These are phyloP conservation scores for Botrytis elliptica DNA, from an alignment of 2,329 filamentous ascomycete genomes.

Conservation along the genomic window DNA sequence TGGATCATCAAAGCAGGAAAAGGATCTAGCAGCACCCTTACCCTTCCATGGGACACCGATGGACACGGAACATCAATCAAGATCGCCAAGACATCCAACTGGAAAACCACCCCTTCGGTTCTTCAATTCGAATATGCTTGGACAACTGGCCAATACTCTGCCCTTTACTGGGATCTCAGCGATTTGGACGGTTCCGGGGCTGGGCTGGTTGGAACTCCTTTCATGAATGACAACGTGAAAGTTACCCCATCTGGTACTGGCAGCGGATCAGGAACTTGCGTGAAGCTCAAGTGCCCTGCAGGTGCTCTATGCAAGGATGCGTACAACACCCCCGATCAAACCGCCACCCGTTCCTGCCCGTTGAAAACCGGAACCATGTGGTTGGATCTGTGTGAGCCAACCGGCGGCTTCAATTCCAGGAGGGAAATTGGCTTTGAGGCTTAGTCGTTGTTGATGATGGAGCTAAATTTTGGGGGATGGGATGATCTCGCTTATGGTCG, in stretches of 20 bases:
- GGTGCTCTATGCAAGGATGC: constrained; percentile 19
- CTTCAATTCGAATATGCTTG: constrained; percentile 22
- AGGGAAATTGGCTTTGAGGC: constrained; percentile 15
- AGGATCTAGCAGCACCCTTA: constrained; percentile 10
- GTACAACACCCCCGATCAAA: constrained; percentile 17
- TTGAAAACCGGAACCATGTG: constrained; percentile 15
- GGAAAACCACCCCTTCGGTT: constrained; percentile 12
- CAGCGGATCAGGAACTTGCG: constrained; percentile 14
- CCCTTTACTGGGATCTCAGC: constrained; percentile 22
- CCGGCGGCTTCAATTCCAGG: neutral
- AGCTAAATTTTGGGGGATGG: neutral
- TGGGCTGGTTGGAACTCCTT: constrained; percentile 21
- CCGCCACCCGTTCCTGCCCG: constrained; percentile 12
- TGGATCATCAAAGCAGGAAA: constrained; percentile 20
- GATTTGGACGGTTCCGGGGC: constrained; percentile 19
- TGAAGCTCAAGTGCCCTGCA: constrained; percentile 14
- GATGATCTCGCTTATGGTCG: neutral
- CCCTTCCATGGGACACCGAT: constrained; percentile 14
- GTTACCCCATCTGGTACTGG: constrained; percentile 17
- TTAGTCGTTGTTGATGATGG: neutral
- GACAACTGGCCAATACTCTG: constrained; percentile 13
- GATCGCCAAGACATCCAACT: constrained; percentile 19
- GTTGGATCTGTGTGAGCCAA: constrained; percentile 20
- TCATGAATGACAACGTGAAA: constrained; percentile 19
- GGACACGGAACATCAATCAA: constrained; percentile 18